phyloP scores from a whole-genome alignment of 257 asterid species.

The Sherardia arvensis region DNA sequence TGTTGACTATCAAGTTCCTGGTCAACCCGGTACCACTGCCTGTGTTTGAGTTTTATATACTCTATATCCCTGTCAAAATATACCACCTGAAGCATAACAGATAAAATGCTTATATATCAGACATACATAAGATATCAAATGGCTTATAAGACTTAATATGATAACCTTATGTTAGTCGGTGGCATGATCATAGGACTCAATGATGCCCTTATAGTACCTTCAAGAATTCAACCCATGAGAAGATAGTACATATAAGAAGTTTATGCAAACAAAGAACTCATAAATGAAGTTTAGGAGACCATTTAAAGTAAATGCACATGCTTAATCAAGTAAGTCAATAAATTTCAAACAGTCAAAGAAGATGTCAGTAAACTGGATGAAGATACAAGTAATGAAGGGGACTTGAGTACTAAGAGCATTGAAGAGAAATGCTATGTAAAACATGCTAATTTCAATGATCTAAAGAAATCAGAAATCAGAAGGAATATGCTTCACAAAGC shows the following conservation, averaged over 20 bases:
- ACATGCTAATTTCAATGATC: too few species aligned
- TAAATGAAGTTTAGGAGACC: neutral
- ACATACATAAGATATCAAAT: neutral
- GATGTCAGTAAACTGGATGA: neutral
- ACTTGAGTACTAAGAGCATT: neutral
- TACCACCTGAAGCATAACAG: constrained; percentile 22
- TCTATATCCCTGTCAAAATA: constrained; percentile 33
- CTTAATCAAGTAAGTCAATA: neutral
- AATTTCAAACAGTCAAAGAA: neutral
- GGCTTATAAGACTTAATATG: neutral
- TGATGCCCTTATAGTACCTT: constrained; percentile 42
- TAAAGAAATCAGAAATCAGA: too few species aligned
- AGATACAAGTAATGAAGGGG: too few species aligned
- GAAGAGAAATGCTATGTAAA: too few species aligned
- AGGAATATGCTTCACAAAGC: neutral
- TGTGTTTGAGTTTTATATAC: constrained; percentile 26
- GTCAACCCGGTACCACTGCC: constrained; percentile 2
- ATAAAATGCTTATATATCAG: neutral
- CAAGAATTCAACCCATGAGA: constrained; percentile 11
- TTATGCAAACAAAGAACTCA: neutral
- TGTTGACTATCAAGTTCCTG: neutral
- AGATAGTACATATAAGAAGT: too few species aligned
- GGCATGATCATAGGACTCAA: constrained; percentile 32
- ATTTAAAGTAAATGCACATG: neutral
- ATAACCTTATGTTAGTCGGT: constrained; percentile 36